phyloP scores from a whole-genome alignment of 2,329 filamentous ascomycete species.

The Aspergillus quadricinctus region DNA sequence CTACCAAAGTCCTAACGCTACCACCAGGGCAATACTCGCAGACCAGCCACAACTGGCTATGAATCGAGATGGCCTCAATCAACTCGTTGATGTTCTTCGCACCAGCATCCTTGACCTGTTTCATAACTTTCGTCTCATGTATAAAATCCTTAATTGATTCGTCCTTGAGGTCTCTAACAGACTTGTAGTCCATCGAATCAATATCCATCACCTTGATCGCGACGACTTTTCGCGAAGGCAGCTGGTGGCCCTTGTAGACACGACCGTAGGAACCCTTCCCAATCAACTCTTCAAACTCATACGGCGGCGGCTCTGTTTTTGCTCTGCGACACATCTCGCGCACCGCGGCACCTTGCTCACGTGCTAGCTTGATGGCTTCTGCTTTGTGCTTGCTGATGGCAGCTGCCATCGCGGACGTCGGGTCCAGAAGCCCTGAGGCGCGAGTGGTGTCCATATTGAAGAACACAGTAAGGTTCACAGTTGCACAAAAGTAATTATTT shows the following conservation, averaged over 20 bases:
- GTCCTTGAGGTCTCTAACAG: conserved; percentile 43
- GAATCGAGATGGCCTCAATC: conserved; percentile 59
- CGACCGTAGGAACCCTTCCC: conserved; percentile 50
- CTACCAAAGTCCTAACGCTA: conserved; percentile 61
- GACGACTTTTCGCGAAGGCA: conserved; percentile 39
- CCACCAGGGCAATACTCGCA: conserved; percentile 64
- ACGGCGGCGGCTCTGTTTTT: conserved; percentile 42
- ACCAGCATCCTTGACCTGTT: conserved; percentile 58
- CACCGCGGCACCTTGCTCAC: conserved; percentile 43
- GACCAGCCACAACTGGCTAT: conserved; percentile 63
- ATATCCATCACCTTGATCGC: conserved; percentile 51
- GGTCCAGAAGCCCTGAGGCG: conserved; percentile 35
- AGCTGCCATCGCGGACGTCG: conserved; percentile 39
- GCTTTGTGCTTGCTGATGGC: conserved; percentile 45
- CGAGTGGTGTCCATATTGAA: conserved; percentile 20
- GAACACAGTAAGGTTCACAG: not conserved
- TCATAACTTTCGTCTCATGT: conserved; percentile 60
- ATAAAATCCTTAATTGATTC: conserved; percentile 53
- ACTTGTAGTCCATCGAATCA: conserved; percentile 46
- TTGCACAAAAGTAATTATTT: not conserved
- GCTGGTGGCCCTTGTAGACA: conserved; percentile 47
- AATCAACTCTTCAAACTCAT: conserved; percentile 49
- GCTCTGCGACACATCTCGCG: conserved; percentile 45
- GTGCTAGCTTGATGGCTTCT: conserved; percentile 45
- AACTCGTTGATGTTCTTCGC: conserved; percentile 62